Percentiles rank a stretch among this genome's conserved stretches.
phyloP scores from a whole-genome alignment of 495 filamentous ascomycete genomes.

The Cryomyces antarcticus region DNA sequence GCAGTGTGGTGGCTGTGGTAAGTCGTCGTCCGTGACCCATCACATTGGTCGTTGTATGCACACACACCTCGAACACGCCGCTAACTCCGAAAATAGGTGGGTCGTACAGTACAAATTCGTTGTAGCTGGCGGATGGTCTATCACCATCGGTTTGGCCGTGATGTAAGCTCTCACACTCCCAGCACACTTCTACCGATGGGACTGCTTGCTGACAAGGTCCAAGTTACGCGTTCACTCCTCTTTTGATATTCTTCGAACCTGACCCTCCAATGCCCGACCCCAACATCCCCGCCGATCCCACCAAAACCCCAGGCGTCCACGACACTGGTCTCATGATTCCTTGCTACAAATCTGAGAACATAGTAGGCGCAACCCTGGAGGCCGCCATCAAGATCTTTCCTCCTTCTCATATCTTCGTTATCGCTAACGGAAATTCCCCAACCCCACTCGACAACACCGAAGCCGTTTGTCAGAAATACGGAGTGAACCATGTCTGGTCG shows the following conservation, averaged over 20 bases:
- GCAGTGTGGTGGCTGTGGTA: conserved; percentile 23
- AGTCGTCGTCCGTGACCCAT: not conserved
- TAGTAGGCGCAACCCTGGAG: conserved; percentile 23
- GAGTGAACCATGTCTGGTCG: conserved; percentile 14
- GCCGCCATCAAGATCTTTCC: conserved; percentile 28
- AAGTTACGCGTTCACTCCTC: conserved; percentile 22
- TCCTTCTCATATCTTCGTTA: conserved; percentile 23
- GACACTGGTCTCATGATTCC: conserved; percentile 28
- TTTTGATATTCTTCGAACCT: conserved; percentile 21
- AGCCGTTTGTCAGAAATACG: conserved; percentile 17
- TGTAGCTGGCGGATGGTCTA: conserved; percentile 18
- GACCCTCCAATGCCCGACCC: conserved; percentile 11
- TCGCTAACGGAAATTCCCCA: conserved; percentile 12
- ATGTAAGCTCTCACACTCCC: conserved; percentile 11
- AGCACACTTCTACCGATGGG: not conserved
- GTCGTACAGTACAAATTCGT: conserved; percentile 20
- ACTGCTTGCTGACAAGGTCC: not conserved
- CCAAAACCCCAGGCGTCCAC: conserved; percentile 1
- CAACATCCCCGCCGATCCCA: conserved; percentile 1
- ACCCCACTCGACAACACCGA: conserved; percentile 13
- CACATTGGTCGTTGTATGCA: not conserved
- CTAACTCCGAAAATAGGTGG: not conserved
- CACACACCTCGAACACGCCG: not conserved
- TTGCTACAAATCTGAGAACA: conserved; percentile 25
- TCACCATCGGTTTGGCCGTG: conserved; percentile 17